Percentiles rank a stretch among this genome's conserved stretches.
Conservation (phyloP, 225 moss, liverwort and hornwort species). For the Rhytidiadelphus loreus region DNA sequence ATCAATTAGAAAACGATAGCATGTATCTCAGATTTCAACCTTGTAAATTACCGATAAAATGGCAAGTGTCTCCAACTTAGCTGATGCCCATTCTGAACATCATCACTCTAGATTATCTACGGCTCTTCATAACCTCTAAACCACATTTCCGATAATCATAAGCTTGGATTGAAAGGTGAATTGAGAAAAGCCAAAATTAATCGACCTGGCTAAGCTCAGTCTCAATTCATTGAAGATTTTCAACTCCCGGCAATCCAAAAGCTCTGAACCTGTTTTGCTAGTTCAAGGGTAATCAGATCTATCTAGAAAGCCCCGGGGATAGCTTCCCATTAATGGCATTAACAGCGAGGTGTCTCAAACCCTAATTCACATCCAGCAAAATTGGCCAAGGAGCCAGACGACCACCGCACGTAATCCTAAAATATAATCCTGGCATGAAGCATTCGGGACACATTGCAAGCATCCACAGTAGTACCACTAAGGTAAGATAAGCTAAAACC, state of each 20-base stretch:
- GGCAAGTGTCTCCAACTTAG: neutral
- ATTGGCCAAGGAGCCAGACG: neutral
- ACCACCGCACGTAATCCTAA: neutral
- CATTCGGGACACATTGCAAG: neutral
- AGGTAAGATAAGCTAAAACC: neutral
- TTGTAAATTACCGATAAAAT: neutral
- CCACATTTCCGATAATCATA: neutral
- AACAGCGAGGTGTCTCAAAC: neutral
- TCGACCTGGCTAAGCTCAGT: neutral
- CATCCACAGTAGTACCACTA: neutral
- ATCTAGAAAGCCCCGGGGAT: neutral
- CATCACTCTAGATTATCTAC: neutral
- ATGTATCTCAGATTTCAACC: neutral
- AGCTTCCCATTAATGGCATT: neutral
- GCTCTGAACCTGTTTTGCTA: neutral
- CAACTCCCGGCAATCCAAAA: neutral
- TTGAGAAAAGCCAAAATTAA: neutral
- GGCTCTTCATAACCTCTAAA: neutral
- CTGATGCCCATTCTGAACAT: neutral
- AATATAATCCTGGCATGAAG: neutral
- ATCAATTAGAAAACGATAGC: neutral
- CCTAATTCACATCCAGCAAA: neutral
- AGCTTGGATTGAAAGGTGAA: neutral
- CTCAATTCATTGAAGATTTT: neutral
- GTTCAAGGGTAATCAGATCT: neutral